Conservation (phyloP, 2,329 filamentous ascomycete genomes). For the Botrytis squamosa region DNA sequence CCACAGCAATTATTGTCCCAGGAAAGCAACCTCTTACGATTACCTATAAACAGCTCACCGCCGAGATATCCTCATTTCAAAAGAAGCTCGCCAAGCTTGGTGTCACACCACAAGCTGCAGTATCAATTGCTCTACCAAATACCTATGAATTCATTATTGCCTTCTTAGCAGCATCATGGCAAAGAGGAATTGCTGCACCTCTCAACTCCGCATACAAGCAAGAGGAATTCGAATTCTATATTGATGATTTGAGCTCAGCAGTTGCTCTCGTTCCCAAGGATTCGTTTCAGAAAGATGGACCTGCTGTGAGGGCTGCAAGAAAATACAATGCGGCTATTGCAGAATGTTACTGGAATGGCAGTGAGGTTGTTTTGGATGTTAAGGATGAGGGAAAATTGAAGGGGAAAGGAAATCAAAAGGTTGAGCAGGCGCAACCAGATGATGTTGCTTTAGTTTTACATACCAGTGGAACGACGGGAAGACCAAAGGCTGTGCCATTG, state of each 20-base stretch:
- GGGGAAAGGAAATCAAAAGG: conserved; percentile 46
- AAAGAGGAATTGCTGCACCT: conserved; percentile 80
- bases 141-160: conserved; percentile 86
- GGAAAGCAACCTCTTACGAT: conserved; percentile 63
- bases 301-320: conserved; percentile 72
- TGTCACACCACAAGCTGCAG: conserved; percentile 65
- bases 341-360: conserved; percentile 77
- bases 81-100: conserved; percentile 73
- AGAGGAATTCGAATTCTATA: conserved; percentile 88
- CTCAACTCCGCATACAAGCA: conserved; percentile 87
- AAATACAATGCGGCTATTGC: conserved; percentile 83
- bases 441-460: conserved; percentile 81
- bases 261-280: conserved; percentile 74
- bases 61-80: conserved; percentile 71
- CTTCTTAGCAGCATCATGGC: conserved; percentile 83
- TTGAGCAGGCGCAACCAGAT: conserved; percentile 63
- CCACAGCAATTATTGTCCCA: conserved; percentile 72
- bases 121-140: conserved; percentile 81
- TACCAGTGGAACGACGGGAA: conserved; percentile 80
- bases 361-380: conserved; percentile 72
- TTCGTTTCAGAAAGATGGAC: conserved; percentile 62
- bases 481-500: conserved; percentile 80
- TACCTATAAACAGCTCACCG: conserved; percentile 65
- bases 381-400: conserved; percentile 71
- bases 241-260: conserved; percentile 79